phyloP scores from a whole-genome alignment of 148 eudicot genomes.

The Diospyros kaki region DNA sequence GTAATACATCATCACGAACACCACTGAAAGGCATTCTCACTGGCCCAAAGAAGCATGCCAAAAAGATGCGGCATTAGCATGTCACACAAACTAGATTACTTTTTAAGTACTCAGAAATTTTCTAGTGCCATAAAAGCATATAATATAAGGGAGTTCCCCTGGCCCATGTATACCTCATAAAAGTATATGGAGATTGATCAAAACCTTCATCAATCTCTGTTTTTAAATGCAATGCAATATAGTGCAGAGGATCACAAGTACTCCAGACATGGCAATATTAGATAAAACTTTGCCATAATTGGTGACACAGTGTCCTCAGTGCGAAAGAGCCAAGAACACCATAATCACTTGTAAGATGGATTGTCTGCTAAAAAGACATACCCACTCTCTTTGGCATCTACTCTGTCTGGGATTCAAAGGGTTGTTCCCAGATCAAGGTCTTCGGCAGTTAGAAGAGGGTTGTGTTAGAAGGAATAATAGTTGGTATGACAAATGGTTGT shows the following conservation, averaged over 20 bases:
- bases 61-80: neutral
- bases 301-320: too few relatives aligned
- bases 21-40: neutral
- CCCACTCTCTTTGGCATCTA: neutral
- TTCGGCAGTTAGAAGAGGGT: neutral
- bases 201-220: too few relatives aligned
- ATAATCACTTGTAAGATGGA: neutral
- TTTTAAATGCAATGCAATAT: too few relatives aligned
- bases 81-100: neutral
- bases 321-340: too few relatives aligned
- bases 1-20: too few relatives aligned
- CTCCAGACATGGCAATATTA: neutral
- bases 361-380: neutral
- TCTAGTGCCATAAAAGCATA: too few relatives aligned
- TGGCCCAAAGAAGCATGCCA: neutral
- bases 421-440: neutral
- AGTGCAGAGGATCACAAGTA: too few relatives aligned
- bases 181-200: too few relatives aligned
- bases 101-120: too few relatives aligned
- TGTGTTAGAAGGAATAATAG: neutral
- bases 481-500: neutral
- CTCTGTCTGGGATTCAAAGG: neutral
- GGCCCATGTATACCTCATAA: too few relatives aligned
- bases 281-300: neutral
- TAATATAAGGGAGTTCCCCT: too few relatives aligned